Conservation (phyloP, 1,284 basidiomycete species). For the Cutaneotrichosporon spelunceum region DNA sequence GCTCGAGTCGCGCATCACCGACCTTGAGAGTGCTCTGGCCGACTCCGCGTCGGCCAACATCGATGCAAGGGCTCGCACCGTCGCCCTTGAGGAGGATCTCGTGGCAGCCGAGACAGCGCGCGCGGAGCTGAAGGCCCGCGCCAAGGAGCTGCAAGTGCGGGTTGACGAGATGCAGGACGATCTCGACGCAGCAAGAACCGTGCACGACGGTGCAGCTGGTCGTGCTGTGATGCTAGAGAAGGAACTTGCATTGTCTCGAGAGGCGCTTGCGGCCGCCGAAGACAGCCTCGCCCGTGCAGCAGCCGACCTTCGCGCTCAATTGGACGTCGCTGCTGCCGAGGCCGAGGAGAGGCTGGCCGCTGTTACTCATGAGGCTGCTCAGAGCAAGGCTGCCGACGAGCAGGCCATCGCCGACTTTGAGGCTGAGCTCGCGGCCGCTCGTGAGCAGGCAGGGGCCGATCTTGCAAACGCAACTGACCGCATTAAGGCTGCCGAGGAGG, state of each 20-base stretch:
- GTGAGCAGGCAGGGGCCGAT: neutral
- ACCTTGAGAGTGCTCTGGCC: conserved; percentile 76
- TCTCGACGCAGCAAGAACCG: neutral
- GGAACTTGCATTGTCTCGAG: neutral
- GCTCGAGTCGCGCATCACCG: conserved; percentile 55
- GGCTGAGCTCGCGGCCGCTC: conserved; percentile 70
- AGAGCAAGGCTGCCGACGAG: neutral
- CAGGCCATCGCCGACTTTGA: conserved; percentile 5
- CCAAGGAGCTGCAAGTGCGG: neutral
- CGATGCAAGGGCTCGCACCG: neutral
- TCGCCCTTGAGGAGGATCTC: conserved; percentile 6
- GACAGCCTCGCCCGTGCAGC: neutral
- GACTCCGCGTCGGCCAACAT: neutral
- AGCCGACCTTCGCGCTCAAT: conserved; percentile 4
- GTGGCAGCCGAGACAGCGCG: neutral
- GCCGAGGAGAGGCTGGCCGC: neutral
- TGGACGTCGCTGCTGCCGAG: neutral
- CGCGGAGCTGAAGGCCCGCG: neutral
- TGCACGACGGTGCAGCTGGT: neutral
- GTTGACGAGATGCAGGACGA: conserved; percentile 90
- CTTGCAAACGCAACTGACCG: neutral
- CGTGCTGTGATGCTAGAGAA: conserved; percentile 1
- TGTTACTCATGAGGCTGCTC: neutral
- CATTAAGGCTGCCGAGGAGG: neutral
- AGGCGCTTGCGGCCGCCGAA: neutral